phyloP scores from a whole-genome alignment of 306 rosid genomes.

The Ziziphus jujuba region DNA sequence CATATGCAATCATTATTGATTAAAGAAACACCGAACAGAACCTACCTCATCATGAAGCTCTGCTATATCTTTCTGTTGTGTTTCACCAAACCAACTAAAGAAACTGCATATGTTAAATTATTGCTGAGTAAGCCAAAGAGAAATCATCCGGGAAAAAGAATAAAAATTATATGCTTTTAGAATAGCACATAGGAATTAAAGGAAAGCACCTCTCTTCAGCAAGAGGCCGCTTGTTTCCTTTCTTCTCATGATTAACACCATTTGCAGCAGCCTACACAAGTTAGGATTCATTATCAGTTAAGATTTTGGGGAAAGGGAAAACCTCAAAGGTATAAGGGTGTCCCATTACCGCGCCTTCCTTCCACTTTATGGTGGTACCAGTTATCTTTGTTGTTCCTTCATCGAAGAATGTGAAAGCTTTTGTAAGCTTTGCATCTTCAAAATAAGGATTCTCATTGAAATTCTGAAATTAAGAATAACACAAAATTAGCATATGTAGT shows the following conservation, averaged over 20 bases:
- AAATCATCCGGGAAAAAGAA: constrained; percentile 1
- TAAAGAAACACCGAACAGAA: background rate
- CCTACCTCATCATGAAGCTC: constrained; percentile 59
- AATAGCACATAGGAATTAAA: constrained; percentile 1
- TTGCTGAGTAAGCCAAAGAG: background rate
- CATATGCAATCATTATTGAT: background rate
- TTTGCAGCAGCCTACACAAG: constrained; percentile 49
- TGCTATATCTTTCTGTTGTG: constrained; percentile 44
- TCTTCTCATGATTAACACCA: constrained; percentile 50
- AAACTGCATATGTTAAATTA: constrained; percentile 45
- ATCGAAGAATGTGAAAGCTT: constrained; percentile 51
- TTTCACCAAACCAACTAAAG: constrained; percentile 68
- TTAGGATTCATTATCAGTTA: background rate
- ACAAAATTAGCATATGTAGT: background rate
- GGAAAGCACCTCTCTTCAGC: constrained; percentile 48
- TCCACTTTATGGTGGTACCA: constrained; percentile 70
- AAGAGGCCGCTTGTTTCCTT: constrained; percentile 54
- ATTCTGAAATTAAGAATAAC: constrained; percentile 41
- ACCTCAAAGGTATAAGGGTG: background rate
- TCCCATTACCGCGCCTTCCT: constrained; percentile 54
- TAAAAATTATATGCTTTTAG: background rate
- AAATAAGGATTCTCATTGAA: constrained; percentile 61
- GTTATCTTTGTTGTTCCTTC: constrained; percentile 53
- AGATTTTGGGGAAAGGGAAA: background rate
- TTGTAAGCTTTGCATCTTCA: constrained; percentile 57